A percentile compares a stretch with the other conserved stretches of the same genome.
Conservation (phyloP, 2,329 filamentous ascomycete genomes). For the Colletotrichum coccodes region DNA sequence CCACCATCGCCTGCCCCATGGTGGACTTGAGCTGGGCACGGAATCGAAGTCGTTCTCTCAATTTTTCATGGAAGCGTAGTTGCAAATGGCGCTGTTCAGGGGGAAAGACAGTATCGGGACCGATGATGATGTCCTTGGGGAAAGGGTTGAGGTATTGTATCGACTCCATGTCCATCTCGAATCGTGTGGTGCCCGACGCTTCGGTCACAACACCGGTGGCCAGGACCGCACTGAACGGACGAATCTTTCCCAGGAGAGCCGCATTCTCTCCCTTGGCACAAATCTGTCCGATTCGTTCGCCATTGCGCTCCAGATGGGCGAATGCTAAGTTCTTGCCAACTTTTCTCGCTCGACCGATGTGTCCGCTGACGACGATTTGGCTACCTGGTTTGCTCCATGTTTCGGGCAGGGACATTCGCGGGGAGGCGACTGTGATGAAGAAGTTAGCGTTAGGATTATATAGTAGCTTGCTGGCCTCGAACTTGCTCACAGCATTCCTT, state of each 20-base stretch:
- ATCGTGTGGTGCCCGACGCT: conserved; percentile 17
- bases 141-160: conserved; percentile 79
- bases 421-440: conserved; percentile 40
- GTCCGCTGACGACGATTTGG: conserved; percentile 72
- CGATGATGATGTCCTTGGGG: conserved; percentile 80
- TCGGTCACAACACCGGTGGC: conserved; percentile 49
- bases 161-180: conserved; percentile 71
- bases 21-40: conserved; percentile 69
- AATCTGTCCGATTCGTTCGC: conserved; percentile 56
- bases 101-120: conserved; percentile 77
- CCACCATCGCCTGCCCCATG: conserved; percentile 63
- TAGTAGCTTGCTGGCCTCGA: neutral
- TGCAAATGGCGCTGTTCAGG: conserved; percentile 84
- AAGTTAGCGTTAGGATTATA: neutral
- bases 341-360: conserved; percentile 75
- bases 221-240: conserved; percentile 63
- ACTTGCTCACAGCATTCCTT: conserved; percentile 29
- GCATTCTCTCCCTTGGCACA: conserved; percentile 51
- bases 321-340: conserved; percentile 78
- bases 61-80: conserved; percentile 76
- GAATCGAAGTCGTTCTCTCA: conserved; percentile 76
- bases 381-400: conserved; percentile 42
- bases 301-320: conserved; percentile 57
- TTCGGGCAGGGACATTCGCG: conserved; percentile 38
- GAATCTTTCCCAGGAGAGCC: conserved; percentile 55